Base-by-base conservation (phyloP, 2,329 filamentous ascomycete genomes). In the Coniella lustricola region DNA sequence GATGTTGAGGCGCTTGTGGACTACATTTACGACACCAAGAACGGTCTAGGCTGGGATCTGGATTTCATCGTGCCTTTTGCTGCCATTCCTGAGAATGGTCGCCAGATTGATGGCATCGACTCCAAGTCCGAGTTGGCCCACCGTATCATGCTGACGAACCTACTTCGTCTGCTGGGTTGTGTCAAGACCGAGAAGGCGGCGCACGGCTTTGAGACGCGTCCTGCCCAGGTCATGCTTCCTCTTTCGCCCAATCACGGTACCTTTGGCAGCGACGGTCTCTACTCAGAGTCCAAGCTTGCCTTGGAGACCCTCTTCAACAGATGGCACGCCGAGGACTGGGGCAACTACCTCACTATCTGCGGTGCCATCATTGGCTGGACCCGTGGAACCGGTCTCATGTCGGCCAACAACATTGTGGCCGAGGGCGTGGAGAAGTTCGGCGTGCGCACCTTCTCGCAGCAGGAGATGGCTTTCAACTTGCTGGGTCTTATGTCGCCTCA, bases 341-440 rank as follows among this genome's bases (percentile, higher is more conserved):
- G 82, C 56, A 91, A 91, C 72, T 98, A 94, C 74, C 88, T 98
- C 60, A 97, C 91, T 52, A 93, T 98, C 59, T 98, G 93, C 60
- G 93, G 93, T 74, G 91, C 91, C 54, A 89, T 97, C 67, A 98
- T 98, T 64, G 93, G 93, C 54, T 98, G 93, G 93, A 98, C 93
- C 59, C 91, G 93, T 72, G 93, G 91, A 56, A 98, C 93, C 55
- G 93, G 93, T 64, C 82, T 98, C 60, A 98, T 98, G 91, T 87
- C 86, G 57, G 90, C 87, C 62, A 97, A 97, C 77, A 97, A 98
- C 68, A 83, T 97, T 59, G 90, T 97, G 56, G 93, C 93, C 32
- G 91, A 97, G 67, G 93, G 91, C 52, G 89, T 98, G 49, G 93
- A 98, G 74, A 88, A 87, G 60, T 93, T 94, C 57, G 93, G 93